phyloP scores from a whole-genome alignment of 495 filamentous ascomycete genomes.

The Penicillium mononematosum region DNA sequence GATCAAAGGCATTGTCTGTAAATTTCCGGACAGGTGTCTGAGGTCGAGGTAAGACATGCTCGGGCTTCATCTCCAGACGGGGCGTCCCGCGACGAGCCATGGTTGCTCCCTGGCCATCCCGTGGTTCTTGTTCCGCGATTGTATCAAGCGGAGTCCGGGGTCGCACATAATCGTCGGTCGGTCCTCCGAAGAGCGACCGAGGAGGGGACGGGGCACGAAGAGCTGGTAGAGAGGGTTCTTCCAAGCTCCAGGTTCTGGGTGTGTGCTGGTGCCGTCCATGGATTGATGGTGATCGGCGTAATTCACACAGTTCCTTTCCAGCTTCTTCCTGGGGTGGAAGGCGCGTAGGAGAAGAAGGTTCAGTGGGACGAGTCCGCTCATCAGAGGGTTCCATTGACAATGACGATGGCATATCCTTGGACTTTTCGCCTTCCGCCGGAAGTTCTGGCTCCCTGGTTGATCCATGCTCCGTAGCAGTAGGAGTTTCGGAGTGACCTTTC shows the following conservation, averaged over 20 bases:
- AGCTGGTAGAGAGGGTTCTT: conserved; percentile 29
- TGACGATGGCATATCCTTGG: conserved; percentile 22
- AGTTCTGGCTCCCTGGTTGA: conserved; percentile 19
- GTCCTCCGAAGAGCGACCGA: conserved; percentile 31
- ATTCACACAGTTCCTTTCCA: conserved; percentile 24
- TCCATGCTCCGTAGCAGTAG: conserved; percentile 14
- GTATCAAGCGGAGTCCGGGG: conserved; percentile 42
- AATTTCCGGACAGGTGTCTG: conserved; percentile 44
- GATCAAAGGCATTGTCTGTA: conserved; percentile 52
- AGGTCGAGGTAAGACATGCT: conserved; percentile 45
- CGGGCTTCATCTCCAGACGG: conserved; percentile 43
- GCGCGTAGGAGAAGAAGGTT: conserved; percentile 17
- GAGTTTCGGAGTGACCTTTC: conserved; percentile 8
- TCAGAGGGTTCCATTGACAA: conserved; percentile 51
- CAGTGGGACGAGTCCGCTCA: conserved; percentile 39
- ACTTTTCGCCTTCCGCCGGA: conserved; percentile 13
- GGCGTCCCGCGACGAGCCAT: conserved; percentile 35
- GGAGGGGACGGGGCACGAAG: conserved; percentile 24
- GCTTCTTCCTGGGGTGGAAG: conserved; percentile 22
- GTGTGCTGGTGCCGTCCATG: conserved; percentile 36
- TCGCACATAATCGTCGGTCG: conserved; percentile 28
- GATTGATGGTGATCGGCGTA: conserved; percentile 41
- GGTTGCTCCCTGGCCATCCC: conserved; percentile 19
- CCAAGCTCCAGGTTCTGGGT: conserved; percentile 34
- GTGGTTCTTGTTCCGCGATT: conserved; percentile 43